phyloP scores from a whole-genome alignment of 352 stramenopile species.

The Sclerospora graminicola region DNA sequence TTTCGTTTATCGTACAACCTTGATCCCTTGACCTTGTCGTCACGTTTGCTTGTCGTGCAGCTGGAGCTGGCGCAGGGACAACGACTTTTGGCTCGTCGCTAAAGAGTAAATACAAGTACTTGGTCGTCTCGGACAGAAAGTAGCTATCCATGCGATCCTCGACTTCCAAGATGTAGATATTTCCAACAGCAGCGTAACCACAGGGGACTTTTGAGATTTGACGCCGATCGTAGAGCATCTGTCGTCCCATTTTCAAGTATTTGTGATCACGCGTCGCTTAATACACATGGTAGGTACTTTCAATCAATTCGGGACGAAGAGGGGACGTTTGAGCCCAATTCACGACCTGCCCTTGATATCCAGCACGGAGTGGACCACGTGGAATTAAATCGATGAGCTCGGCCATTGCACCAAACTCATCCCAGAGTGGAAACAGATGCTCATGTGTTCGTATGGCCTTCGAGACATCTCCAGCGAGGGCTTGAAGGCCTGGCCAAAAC shows the following conservation, averaged over 20 bases:
- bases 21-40: slow-evolving; percentile 1
- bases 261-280: slow-evolving; percentile 81
- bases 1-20: not conserved
- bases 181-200: slow-evolving; percentile 87
- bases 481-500: slow-evolving; percentile 95
- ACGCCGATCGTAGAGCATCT: slow-evolving; percentile 84
- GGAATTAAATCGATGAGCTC: slow-evolving; percentile 87
- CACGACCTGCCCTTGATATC: slow-evolving; percentile 38
- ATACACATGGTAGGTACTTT: slow-evolving; percentile 95
- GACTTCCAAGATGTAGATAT: slow-evolving; percentile 86
- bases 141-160: slow-evolving; percentile 98
- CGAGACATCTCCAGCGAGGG: slow-evolving; percentile 88
- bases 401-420: slow-evolving; percentile 91
- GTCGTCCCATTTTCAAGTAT: slow-evolving; percentile 85
- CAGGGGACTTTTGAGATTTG: slow-evolving; percentile 82
- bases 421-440: slow-evolving; percentile 91
- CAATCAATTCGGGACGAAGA: slow-evolving; percentile 94
- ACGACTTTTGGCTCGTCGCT: slow-evolving; percentile 82
- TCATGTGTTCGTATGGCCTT: slow-evolving; percentile 87
- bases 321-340: slow-evolving; percentile 82
- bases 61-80: slow-evolving; percentile 26
- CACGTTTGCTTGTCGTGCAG: not conserved
- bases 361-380: slow-evolving; percentile 15
- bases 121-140: slow-evolving; percentile 97
- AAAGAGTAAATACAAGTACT: slow-evolving; percentile 99